Evolutionary conservation across 805 yeast genomes (phyloP), one percentile per base, ranked within the genome.

Genomic region (Yarrowia sp.): DNA sequence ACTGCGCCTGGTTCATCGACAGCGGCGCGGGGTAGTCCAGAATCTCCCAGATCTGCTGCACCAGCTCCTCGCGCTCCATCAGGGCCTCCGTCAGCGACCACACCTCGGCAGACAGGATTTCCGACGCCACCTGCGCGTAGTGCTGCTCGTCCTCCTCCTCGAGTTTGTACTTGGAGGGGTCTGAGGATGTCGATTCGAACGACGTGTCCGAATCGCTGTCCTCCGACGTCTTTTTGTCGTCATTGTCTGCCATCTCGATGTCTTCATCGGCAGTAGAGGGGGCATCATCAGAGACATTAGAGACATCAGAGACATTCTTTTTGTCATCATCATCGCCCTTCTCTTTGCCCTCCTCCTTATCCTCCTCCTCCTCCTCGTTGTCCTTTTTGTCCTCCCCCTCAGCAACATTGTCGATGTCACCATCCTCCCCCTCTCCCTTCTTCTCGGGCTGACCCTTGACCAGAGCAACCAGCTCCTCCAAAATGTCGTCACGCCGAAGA

Each of bases 51-150:
- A 95, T 78, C 73, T 84, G 85, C 66, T 85, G 85, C 73, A 95
- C 78, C 44, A 91, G 81, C 20, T 81, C 83, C 4, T 85, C 80
- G 69, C 87, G 85, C 72, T 90, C 93, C 88, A 94, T 87, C 67
- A 95, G 88, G 0, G 96, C 87, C 72, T 93, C 97, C 1, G 97
- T 90, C 44, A 95, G 81, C 2, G 96, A 89, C 97, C 98, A 94
- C 9, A 92, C 93, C 74, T 94, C 98, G 4, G 95, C 91, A 47
- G 94, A 86, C 58, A 95, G 81, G 50, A 95, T 88, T 76, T 95
- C 98, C 1, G 97, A 91, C 7, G 97, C 92, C 72, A 89, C 83
- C 68, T 87, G 87, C 1, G 92, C 78, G 63, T 39, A 69, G 70
- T 43, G 69, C 70, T 55, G 69, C 68, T 70, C 61, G 52, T 69